Conservation (phyloP, 2,329 filamentous ascomycete species). For the Venturia pyrina region DNA sequence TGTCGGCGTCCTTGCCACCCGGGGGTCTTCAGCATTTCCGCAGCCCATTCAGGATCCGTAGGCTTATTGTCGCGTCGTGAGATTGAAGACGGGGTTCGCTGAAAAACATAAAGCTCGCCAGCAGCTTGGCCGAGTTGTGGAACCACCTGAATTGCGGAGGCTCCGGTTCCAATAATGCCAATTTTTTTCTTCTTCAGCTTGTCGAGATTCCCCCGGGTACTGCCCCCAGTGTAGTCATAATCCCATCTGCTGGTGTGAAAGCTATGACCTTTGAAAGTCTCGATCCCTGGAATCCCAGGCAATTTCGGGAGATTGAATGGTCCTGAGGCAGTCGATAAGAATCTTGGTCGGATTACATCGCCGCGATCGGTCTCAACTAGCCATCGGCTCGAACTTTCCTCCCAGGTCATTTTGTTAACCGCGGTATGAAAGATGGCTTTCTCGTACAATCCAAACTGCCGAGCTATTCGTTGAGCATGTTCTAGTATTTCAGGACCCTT, state of each 20-base stretch:
- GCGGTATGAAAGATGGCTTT: slow-evolving; percentile 39
- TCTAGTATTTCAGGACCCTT: slow-evolving; percentile 36
- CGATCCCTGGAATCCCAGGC: slow-evolving; percentile 30
- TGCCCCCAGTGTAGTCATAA: slow-evolving; percentile 31
- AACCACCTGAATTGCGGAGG: slow-evolving; percentile 30
- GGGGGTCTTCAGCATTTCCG: background rate
- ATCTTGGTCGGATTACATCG: slow-evolving; percentile 26
- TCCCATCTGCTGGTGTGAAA: slow-evolving; percentile 36
- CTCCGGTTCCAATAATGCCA: slow-evolving; percentile 33
- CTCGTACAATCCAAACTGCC: slow-evolving; percentile 33
- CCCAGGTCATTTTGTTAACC: slow-evolving; percentile 36
- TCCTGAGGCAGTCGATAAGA: slow-evolving; percentile 31
- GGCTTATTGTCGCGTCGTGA: slow-evolving; percentile 21
- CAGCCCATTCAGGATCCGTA: slow-evolving; percentile 16
- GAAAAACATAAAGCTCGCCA: slow-evolving; percentile 27
- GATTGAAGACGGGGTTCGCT: slow-evolving; percentile 30
- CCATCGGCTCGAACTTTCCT: slow-evolving; percentile 30
- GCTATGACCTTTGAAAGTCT: slow-evolving; percentile 27
- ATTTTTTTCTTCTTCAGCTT: slow-evolving; percentile 31
- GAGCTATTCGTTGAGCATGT: slow-evolving; percentile 36
- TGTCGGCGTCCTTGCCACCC: slow-evolving; percentile 43
- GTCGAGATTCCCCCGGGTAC: slow-evolving; percentile 16
- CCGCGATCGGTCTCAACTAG: slow-evolving; percentile 18
- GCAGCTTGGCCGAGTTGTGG: slow-evolving; percentile 28
- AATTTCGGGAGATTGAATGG: slow-evolving; percentile 37